Base-by-base conservation (phyloP, 441 rosid genomes). In the Omphalea diandra region DNA sequence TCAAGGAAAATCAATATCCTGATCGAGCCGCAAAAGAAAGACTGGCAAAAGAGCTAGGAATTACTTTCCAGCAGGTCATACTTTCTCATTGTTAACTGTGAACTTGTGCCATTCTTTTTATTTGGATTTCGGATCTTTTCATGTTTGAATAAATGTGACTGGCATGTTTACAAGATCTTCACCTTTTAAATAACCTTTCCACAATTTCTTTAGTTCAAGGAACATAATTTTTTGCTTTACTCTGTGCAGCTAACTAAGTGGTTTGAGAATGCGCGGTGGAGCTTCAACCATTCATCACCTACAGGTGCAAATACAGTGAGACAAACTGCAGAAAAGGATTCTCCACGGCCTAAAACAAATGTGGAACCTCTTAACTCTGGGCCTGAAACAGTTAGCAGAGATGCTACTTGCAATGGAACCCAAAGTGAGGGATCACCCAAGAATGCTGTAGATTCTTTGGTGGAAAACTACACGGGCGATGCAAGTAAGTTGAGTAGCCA, bases 261-360 rank as follows among this genome's bases (percentile, higher is more conserved):
- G 99, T 93, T 95, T 57, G 86, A 58, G 65, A 85, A 95, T 82
- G 75, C 88, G 64, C 96, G 99, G n/a, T 85, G 93, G 93, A 82
- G 81, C 73, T 80, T 65, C 68, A 77, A 81, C 80, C 88, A 88
- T 73, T 67, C 83, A 49, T 24, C 82, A 2, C 72, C 85, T 11
- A 44, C 17, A 63, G 78, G 43, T 58, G 76, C 78, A 63, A 70
- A 41, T 11, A 50, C 36, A 11, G 73, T 69, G 54, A 54, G 35
- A 66, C 67, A 58, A 59, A 68, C 63, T 75, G 52, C 83, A 50
- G 78, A 52, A 58, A 83, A 70, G 64, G 75, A 56, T 59, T 67
- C 69, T 5, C 33, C 50, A 15, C 35, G 29, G 35, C 67, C 77
- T 14, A 71, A 65, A 31, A 43, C 72, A 47, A 65, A 24, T 18